Percentiles rank a stretch among this genome's conserved stretches.
phyloP scores from a whole-genome alignment of 257 asterid genomes.

The Gynochthodes officinalis region DNA sequence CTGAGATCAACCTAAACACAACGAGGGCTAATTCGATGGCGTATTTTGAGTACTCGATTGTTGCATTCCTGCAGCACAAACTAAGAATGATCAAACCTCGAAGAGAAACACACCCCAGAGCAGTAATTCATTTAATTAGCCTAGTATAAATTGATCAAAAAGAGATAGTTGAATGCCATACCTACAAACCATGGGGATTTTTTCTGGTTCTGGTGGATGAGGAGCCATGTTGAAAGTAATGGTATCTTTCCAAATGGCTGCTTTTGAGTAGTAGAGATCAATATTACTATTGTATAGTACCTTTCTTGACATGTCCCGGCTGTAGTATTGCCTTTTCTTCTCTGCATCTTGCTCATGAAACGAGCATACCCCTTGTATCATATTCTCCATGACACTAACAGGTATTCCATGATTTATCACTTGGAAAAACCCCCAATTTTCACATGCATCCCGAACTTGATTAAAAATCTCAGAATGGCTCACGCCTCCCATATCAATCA shows the following conservation, averaged over 20 bases:
- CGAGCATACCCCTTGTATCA: not conserved
- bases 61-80: not conserved
- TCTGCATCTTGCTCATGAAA: constrained; percentile 1
- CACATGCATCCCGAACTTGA: not conserved
- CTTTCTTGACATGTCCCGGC: not conserved
- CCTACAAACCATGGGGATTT: constrained; percentile 7
- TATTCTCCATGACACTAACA: not conserved
- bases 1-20: constrained; percentile 2
- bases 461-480: not conserved
- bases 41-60: not conserved
- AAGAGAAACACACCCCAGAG: not conserved
- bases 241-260: constrained; percentile 5
- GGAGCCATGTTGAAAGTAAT: constrained; percentile 9
- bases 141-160: too few relatives aligned
- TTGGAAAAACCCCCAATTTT: constrained; percentile 9
- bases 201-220: constrained; percentile 3
- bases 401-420: constrained; percentile 6
- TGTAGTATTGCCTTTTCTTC: not conserved
- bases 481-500: not conserved
- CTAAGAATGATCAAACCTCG: not conserved
- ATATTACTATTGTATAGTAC: constrained; percentile 3
- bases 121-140: too few relatives aligned
- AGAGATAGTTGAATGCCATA: not conserved
- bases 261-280: constrained; percentile 5
- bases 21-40: not conserved